phyloP scores from a whole-genome alignment of 257 asterid species.

The Forsythia viridissima region DNA sequence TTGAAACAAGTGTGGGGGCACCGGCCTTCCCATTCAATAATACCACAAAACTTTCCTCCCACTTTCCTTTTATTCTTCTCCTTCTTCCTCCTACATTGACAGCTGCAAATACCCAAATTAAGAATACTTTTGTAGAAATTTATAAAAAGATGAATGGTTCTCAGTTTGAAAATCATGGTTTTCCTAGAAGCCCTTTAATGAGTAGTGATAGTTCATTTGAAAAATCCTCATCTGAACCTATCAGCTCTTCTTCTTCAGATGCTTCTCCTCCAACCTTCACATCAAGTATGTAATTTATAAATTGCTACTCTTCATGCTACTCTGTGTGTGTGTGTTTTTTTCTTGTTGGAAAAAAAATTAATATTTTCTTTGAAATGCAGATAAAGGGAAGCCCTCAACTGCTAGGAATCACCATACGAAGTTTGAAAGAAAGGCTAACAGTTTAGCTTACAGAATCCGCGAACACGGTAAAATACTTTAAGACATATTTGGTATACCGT shows the following conservation, averaged over 20 bases:
- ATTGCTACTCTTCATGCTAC: background rate
- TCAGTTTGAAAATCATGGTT: conserved; percentile 26
- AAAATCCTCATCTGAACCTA: conserved; percentile 40
- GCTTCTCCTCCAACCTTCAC: conserved; percentile 29
- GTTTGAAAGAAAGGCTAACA: conserved; percentile 42
- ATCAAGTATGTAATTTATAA: conserved; percentile 23
- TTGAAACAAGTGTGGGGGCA: conserved; percentile 27
- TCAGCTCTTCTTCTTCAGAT: conserved; percentile 46
- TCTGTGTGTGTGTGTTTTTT: background rate
- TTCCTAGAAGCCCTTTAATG: conserved; percentile 29
- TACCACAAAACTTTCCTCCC: conserved; percentile 15
- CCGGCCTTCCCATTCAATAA: conserved; percentile 24
- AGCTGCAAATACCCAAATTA: background rate
- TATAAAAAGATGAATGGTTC: conserved; percentile 24
- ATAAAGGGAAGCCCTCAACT: conserved; percentile 29
- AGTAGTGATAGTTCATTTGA: conserved; percentile 28
- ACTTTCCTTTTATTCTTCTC: conserved; percentile 9
- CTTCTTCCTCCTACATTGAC: background rate
- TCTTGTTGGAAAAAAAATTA: background rate
- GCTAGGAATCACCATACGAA: conserved; percentile 33
- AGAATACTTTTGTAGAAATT: background rate
- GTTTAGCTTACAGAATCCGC: conserved; percentile 65
- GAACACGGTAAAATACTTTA: conserved; percentile 60
- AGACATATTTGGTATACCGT: background rate
- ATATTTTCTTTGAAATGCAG: conserved; percentile 30